Conservation (phyloP, 1,284 basidiomycete genomes). For the Mycena sp. region DNA sequence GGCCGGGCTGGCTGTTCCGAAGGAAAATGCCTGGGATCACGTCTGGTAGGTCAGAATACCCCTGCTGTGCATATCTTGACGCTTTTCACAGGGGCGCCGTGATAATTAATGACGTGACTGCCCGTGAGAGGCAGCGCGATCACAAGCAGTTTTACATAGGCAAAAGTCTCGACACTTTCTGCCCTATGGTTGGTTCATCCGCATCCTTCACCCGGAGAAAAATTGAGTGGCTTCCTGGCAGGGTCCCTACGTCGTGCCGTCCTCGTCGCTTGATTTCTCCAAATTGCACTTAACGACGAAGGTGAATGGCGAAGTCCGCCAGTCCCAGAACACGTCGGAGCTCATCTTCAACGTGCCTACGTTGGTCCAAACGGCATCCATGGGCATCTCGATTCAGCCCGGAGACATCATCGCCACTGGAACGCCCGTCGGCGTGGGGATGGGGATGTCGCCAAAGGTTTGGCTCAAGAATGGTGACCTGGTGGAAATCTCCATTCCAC, state of each 20-base stretch:
- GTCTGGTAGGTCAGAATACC: conserved; percentile 26
- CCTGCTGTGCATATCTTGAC: background rate
- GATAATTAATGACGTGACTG: conserved; percentile 30
- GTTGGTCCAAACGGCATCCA: conserved; percentile 22
- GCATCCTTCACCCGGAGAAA: too few species aligned
- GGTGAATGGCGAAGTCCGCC: conserved; percentile 27
- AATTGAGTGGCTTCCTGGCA: too few species aligned
- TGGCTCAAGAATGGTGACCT: conserved; percentile 30
- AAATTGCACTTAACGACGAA: conserved; percentile 26
- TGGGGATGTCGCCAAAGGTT: conserved; percentile 23
- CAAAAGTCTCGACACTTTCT: conserved; percentile 32
- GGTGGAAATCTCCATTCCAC: conserved; percentile 29
- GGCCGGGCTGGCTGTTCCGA: conserved; percentile 18
- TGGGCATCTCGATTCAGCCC: conserved; percentile 29
- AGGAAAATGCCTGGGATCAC: conserved; percentile 22
- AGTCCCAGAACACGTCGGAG: conserved; percentile 32
- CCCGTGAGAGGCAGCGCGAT: conserved; percentile 29
- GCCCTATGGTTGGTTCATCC: conserved; percentile 24
- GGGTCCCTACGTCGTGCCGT: conserved; percentile 29
- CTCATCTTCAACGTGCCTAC: conserved; percentile 31
- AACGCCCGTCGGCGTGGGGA: conserved; percentile 29
- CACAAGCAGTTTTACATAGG: conserved; percentile 32
- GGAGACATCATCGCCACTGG: conserved; percentile 31
- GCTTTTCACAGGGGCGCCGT: conserved; percentile 27
- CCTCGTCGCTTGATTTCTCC: conserved; percentile 25